These are phyloP conservation scores for Fusarium musae DNA, from an alignment of 2,329 filamentous ascomycete species.

Conservation along the genomic window DNA sequence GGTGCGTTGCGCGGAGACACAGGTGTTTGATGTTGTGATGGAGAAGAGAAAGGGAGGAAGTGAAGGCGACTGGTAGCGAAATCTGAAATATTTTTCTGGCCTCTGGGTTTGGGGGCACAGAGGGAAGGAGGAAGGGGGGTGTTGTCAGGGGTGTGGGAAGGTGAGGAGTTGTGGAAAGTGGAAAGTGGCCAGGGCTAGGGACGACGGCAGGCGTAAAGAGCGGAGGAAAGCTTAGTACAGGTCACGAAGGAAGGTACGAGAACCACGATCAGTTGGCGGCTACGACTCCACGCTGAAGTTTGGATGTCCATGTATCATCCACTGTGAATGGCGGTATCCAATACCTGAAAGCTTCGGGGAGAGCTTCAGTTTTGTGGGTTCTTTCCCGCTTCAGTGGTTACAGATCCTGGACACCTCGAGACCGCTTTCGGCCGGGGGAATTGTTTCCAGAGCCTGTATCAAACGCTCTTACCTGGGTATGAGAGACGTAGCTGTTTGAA, in stretches of 20 bases:
- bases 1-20: constrained; percentile 61
- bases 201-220: constrained; percentile 33
- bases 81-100: constrained; percentile 57
- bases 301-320: constrained; percentile 11
- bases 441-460: constrained; percentile 15
- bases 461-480: constrained; percentile 25
- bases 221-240: constrained; percentile 31
- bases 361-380: constrained; percentile 37
- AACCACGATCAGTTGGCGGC: background rate
- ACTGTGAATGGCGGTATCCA: constrained; percentile 10
- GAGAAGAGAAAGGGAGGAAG: constrained; percentile 48
- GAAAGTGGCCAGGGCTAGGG: constrained; percentile 45
- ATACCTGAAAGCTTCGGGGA: constrained; percentile 24
- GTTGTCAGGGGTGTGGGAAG: constrained; percentile 42
- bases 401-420: constrained; percentile 27
- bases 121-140: constrained; percentile 38
- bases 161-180: constrained; percentile 42
- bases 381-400: constrained; percentile 21
- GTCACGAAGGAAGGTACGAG: constrained; percentile 36
- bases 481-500: constrained; percentile 18
- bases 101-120: constrained; percentile 39
- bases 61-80: constrained; percentile 45
- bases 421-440: constrained; percentile 24
- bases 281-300: constrained; percentile 4
- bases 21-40: constrained; percentile 58